A percentile compares a stretch with the other conserved stretches of the same genome.
These are phyloP conservation scores for Diplosphaera chodatii DNA, from an alignment of 139 green algal genomes.

Conservation along the genomic window DNA sequence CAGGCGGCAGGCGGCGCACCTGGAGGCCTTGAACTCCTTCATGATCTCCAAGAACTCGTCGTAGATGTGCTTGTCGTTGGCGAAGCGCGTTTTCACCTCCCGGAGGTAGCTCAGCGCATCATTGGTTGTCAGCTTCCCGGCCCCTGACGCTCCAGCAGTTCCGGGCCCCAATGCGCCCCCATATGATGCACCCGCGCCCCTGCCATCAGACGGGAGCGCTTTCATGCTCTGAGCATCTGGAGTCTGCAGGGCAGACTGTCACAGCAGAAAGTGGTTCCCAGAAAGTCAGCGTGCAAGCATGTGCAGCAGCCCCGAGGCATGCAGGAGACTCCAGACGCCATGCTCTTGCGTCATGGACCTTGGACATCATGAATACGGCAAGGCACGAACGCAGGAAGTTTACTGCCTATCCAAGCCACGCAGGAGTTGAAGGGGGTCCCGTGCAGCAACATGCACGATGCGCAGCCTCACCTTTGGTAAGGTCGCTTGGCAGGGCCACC, in stretches of 20 bases:
- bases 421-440: not conserved
- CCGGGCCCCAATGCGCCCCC: no score
- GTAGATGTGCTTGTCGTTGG: slow-evolving; percentile 27
- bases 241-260: no score
- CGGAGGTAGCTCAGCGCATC: slow-evolving; percentile 81
- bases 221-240: not conserved
- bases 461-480: not conserved
- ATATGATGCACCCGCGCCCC: not conserved
- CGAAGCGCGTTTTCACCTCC: slow-evolving; percentile 70
- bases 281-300: no score
- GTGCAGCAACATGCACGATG: not conserved
- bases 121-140: slow-evolving; percentile 52
- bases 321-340: no score
- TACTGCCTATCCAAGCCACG: not conserved
- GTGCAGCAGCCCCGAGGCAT: no score
- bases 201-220: not conserved
- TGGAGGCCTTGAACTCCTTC: slow-evolving; percentile 98
- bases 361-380: no score
- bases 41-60: slow-evolving; percentile 98
- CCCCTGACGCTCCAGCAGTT: not conserved
- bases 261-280: no score
- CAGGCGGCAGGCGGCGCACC: slow-evolving; percentile 34
- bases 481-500: not conserved
- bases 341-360: no score
- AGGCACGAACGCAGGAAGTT: not conserved